phyloP scores from a whole-genome alignment of 2,329 filamentous ascomycete genomes.

The Chaetoscypha palmicola region DNA sequence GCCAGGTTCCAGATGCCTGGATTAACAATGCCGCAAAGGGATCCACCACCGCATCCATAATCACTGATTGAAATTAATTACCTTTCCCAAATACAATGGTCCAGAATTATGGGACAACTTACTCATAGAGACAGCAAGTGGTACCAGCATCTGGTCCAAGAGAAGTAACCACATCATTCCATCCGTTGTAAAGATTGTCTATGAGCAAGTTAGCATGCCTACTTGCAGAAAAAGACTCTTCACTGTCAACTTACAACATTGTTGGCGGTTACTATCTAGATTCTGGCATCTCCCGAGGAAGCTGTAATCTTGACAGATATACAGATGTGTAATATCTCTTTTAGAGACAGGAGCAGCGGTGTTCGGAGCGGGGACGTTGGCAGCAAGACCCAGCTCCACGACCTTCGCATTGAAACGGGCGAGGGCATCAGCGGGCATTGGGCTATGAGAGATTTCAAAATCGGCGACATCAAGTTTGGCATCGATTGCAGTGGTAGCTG shows the following conservation, averaged over 20 bases:
- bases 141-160: not conserved
- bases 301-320: not conserved
- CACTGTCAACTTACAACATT: not conserved
- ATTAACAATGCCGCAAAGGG: not conserved
- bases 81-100: no score
- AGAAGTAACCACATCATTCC: not conserved
- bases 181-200: not conserved
- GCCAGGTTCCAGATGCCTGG: constrained; percentile 1
- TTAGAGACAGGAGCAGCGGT: not conserved
- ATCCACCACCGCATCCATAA: not conserved
- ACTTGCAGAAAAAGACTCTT: not conserved
- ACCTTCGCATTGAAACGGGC: not conserved
- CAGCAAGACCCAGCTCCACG: no score
- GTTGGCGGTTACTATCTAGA: not conserved
- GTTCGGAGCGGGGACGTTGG: not conserved
- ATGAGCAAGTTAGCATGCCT: not conserved
- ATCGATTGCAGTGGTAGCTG: not conserved
- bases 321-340: not conserved
- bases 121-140: not conserved
- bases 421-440: not conserved
- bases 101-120: not conserved
- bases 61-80: not conserved
- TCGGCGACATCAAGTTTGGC: not conserved
- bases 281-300: not conserved
- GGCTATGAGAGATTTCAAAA: no score